Evolutionary conservation across 2,329 filamentous ascomycete genomes (phyloP).

Genomic region (Claviceps citrina): DNA sequence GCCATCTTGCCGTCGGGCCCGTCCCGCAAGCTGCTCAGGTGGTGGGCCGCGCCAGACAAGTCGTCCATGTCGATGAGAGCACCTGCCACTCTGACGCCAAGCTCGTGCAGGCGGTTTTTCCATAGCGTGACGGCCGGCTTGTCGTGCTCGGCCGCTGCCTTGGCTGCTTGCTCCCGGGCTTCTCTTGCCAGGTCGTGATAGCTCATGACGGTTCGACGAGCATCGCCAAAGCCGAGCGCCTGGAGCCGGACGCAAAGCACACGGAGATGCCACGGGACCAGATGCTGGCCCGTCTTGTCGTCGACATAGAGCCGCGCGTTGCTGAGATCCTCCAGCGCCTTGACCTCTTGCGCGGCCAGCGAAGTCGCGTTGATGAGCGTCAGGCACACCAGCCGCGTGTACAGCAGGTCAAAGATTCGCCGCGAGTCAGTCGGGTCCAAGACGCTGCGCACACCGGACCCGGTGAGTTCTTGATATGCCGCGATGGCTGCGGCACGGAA

Average conservation of each 20-base stretch:
- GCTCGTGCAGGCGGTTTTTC: slow-evolving; percentile 55
- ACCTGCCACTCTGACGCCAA: slow-evolving; percentile 52
- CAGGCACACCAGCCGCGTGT: slow-evolving; percentile 68
- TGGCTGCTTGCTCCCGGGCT: slow-evolving; percentile 45
- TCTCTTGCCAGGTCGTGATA: slow-evolving; percentile 80
- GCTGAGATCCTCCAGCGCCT: slow-evolving; percentile 47
- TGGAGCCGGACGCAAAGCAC: slow-evolving; percentile 72
- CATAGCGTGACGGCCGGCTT: slow-evolving; percentile 48
- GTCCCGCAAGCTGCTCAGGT: slow-evolving; percentile 45
- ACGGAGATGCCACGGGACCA: slow-evolving; percentile 78
- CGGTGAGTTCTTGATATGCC: slow-evolving; percentile 45
- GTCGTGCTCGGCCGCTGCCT: slow-evolving; percentile 28
- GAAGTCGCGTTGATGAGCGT: slow-evolving; percentile 59
- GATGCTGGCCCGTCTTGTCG: slow-evolving; percentile 38
- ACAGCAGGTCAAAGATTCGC: slow-evolving; percentile 61
- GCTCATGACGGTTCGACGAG: slow-evolving; percentile 69
- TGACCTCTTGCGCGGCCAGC: slow-evolving; percentile 53
- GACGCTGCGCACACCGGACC: slow-evolving; percentile 26
- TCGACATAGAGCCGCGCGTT: slow-evolving; percentile 40
- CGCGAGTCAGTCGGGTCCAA: slow-evolving; percentile 40
- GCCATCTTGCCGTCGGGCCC: slow-evolving; percentile 25
- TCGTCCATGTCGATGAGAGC: slow-evolving; percentile 79
- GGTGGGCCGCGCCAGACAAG: slow-evolving; percentile 58
- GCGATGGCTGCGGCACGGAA: slow-evolving; percentile 66
- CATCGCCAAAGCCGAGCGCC: slow-evolving; percentile 72